Base-by-base conservation (phyloP, 225 moss, liverwort and hornwort genomes). In the Climacium dendroides region DNA sequence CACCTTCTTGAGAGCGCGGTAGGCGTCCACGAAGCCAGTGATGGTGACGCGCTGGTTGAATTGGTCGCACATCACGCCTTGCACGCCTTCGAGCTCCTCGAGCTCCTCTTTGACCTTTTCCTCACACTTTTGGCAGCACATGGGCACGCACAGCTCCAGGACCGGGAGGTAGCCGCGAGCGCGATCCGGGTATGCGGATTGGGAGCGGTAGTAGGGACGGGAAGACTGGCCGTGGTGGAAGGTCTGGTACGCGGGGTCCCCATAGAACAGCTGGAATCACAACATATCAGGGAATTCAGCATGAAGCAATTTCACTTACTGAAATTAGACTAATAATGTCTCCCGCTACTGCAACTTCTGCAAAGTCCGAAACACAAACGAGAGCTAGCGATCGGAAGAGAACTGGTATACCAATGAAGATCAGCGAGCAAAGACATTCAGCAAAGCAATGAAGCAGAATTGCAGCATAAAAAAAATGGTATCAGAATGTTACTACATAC, bases 111-210 rank as follows among this genome's bases (percentile, higher is more conserved):
- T 84, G 3, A 92, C 89, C 25, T 78, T 91, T 65, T 91, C 88
- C 23, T 72, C 69, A 29, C 92, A 92, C 28, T 91, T 92, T 4
- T 91, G 81, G 80, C 92, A 92, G 76, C 91, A 92, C 91, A 92
- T 89, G 3, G 92, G 92, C 16, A 92, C 91, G 5, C n/a, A 85
- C 15, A 92, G 80, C 80, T 88, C 80, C 30, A 92, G 63, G 2
- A 91, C 76, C 7, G 91, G 91, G 4, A 88, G 37, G 70, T 67
- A 69, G 12, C 76, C 69, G 11, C 87, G 77, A 16, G 59, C 35
- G 24, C 87, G 75, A 45, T 90, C 72, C 16, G 87, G 47, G 78
- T 89, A 79, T 11, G 79, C 83, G 2, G 87, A 88, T 34, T 55
- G 65, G 30, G 89, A 87, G 37, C 41, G n/a, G n/a, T 25, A 6